Evolutionary conservation across 495 filamentous ascomycete species (phyloP).

Genomic region (Astrothelium macrocarpum): DNA sequence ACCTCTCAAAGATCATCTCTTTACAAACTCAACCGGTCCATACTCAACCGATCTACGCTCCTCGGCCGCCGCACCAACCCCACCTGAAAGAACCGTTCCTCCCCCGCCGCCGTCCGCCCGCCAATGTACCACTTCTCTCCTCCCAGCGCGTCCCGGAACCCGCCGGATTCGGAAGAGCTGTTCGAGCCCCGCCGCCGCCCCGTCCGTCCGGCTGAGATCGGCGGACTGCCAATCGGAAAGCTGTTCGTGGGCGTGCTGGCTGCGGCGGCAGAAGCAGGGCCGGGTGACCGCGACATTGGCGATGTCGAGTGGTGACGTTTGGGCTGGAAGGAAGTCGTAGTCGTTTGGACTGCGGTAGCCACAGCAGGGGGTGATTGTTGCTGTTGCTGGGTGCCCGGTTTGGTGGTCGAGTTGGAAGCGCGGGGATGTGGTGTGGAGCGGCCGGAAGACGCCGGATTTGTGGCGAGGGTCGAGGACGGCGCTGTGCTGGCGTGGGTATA

Average conservation of each 20-base stretch:
- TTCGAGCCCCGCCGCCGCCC: conserved; percentile 63
- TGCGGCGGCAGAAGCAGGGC: conserved; percentile 18
- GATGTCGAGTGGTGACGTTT: conserved; percentile 21
- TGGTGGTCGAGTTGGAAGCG: conserved; percentile 12
- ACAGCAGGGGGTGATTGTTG: conserved; percentile 12
- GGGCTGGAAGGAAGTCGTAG: conserved; percentile 15
- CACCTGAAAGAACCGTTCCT: conserved; percentile 76
- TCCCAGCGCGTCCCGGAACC: conserved; percentile 65
- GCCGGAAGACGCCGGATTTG: conserved; percentile 14
- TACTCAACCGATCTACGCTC: conserved; percentile 49
- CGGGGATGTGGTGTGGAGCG: conserved; percentile 15
- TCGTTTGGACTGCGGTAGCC: conserved; percentile 12
- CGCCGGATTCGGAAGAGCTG: conserved; percentile 54
- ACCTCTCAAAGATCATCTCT: no score
- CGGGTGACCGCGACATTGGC: conserved; percentile 27
- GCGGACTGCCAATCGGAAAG: conserved; percentile 10
- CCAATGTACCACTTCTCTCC: conserved; percentile 86
- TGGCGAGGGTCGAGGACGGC: conserved; percentile 25
- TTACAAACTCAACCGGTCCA: conserved; percentile 55
- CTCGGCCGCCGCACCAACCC: conserved; percentile 53
- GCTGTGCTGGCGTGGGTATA: conserved; percentile 35
- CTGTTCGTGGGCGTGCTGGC: conserved; percentile 18
- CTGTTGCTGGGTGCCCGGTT: conserved; percentile 7
- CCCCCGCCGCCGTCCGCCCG: conserved; percentile 70
- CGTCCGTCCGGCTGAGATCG: conserved; percentile 33